phyloP scores from a whole-genome alignment of 1,139 yeast genomes.

The Suhomyces atakaporum region DNA sequence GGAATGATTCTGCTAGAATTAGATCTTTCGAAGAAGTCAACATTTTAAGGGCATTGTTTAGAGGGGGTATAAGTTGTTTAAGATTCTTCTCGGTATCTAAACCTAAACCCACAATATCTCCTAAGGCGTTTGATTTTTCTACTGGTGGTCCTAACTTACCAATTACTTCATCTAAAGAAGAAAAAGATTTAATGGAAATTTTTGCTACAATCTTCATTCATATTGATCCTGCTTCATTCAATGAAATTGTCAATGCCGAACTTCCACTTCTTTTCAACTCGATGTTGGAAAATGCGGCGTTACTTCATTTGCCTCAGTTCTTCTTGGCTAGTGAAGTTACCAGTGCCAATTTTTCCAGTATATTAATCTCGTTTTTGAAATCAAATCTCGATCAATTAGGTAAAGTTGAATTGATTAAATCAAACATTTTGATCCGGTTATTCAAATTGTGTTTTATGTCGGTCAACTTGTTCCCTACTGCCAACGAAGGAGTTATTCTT shows the following conservation, averaged over 20 bases:
- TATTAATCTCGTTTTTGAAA: slow-evolving; percentile 73
- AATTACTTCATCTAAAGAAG: slow-evolving; percentile 86
- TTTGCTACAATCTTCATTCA: slow-evolving; percentile 93
- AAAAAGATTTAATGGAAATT: slow-evolving; percentile 93
- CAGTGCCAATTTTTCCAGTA: slow-evolving; percentile 89
- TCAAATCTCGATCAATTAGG: slow-evolving; percentile 79
- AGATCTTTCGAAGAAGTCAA: slow-evolving; percentile 81
- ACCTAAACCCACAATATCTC: slow-evolving; percentile 39
- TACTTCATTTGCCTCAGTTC: slow-evolving; percentile 89
- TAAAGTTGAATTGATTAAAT: slow-evolving; percentile 72
- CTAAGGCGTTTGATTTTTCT: slow-evolving; percentile 62
- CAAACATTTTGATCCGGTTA: slow-evolving; percentile 78
- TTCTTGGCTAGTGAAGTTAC: slow-evolving; percentile 92
- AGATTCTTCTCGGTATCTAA: slow-evolving; percentile 68
- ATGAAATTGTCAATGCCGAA: slow-evolving; percentile 85
- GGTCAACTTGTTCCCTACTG: slow-evolving; percentile 84
- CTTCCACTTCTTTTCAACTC: slow-evolving; percentile 76
- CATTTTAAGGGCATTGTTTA: slow-evolving; percentile 72
- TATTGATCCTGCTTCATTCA: slow-evolving; percentile 93
- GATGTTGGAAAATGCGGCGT: slow-evolving; percentile 81
- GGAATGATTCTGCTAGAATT: slow-evolving; percentile 88
- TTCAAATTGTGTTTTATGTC: slow-evolving; percentile 96
- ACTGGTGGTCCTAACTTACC: slow-evolving; percentile 79
- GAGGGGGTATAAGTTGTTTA: slow-evolving; percentile 83
- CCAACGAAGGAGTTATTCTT: slow-evolving; percentile 81